phyloP scores from a whole-genome alignment of 257 asterid species.

The Solanum sitiens region DNA sequence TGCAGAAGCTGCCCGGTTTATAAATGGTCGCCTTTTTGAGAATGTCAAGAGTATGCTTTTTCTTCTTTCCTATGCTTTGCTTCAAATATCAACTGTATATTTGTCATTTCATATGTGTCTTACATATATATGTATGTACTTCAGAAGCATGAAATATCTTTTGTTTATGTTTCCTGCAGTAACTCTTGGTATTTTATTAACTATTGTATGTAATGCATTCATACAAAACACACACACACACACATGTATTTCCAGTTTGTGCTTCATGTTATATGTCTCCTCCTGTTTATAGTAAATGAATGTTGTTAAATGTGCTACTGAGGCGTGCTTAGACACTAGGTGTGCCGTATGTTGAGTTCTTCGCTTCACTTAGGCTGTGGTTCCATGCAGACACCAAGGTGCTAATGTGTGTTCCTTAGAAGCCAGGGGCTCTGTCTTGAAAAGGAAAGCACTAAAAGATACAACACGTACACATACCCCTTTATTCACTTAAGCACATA shows the following conservation, averaged over 20 bases:
- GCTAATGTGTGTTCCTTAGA: background rate
- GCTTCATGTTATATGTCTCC: background rate
- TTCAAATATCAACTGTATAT: background rate
- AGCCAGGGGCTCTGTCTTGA: background rate
- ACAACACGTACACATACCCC: background rate
- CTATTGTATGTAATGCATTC: background rate
- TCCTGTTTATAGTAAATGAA: background rate
- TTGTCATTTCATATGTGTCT: background rate
- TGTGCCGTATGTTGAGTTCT: background rate
- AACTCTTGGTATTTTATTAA: background rate
- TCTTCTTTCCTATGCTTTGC: background rate
- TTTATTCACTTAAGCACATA: background rate
- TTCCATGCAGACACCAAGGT: background rate
- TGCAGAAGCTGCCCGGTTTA: slow-evolving; percentile 64
- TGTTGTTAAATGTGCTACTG: background rate
- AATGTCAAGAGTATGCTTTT: slow-evolving; percentile 56
- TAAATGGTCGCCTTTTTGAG: slow-evolving; percentile 45
- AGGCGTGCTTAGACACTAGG: background rate
- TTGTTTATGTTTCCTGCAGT: background rate
- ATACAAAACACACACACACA: background rate
- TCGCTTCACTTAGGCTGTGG: background rate
- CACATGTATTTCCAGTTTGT: background rate
- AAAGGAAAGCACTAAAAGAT: background rate
- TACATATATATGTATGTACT: background rate
- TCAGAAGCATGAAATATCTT: background rate